A percentile compares a stretch with the other conserved stretches of the same genome.
phyloP scores from a whole-genome alignment of 2,329 filamentous ascomycete species.

The Fusarium chuoi region DNA sequence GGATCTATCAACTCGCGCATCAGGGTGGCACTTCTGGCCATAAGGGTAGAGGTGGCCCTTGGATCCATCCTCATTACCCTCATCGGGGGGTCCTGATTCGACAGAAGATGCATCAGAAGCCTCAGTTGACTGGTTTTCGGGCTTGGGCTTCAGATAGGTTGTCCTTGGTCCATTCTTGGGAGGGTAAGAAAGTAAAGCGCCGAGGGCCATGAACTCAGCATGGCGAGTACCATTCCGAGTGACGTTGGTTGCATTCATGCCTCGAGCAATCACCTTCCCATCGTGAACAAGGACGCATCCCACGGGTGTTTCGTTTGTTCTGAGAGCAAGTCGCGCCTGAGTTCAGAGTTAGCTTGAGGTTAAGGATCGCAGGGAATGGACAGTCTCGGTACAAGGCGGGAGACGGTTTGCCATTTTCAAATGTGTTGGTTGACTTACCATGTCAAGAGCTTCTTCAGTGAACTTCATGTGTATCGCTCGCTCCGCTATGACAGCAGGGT shows the following conservation, averaged over 20 bases:
- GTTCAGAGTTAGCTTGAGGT: conserved; percentile 1
- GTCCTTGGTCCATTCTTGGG: conserved; percentile 44
- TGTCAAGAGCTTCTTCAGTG: conserved; percentile 86
- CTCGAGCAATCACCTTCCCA: conserved; percentile 81
- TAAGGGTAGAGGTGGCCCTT: conserved; percentile 70
- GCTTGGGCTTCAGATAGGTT: conserved; percentile 50
- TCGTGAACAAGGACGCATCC: conserved; percentile 92
- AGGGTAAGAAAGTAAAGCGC: conserved; percentile 61
- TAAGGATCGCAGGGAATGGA: not conserved
- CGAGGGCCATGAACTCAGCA: conserved; percentile 91
- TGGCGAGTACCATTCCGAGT: conserved; percentile 92
- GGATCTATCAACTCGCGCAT: conserved; percentile 69
- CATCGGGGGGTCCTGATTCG: conserved; percentile 47
- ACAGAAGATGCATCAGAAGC: conserved; percentile 40
- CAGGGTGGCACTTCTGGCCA: conserved; percentile 66
- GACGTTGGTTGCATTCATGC: conserved; percentile 97
- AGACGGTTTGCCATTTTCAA: not conserved
- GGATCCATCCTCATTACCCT: conserved; percentile 63
- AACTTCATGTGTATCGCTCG: conserved; percentile 61
- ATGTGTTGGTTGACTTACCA: conserved; percentile 67
- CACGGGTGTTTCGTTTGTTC: conserved; percentile 91
- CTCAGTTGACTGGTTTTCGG: conserved; percentile 37
- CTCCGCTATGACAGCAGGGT: conserved; percentile 47
- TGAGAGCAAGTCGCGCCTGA: conserved; percentile 85
- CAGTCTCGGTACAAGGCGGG: not conserved